Evolutionary conservation across 495 filamentous ascomycete species (phyloP).

Genomic region (Neurospora cerealis): DNA sequence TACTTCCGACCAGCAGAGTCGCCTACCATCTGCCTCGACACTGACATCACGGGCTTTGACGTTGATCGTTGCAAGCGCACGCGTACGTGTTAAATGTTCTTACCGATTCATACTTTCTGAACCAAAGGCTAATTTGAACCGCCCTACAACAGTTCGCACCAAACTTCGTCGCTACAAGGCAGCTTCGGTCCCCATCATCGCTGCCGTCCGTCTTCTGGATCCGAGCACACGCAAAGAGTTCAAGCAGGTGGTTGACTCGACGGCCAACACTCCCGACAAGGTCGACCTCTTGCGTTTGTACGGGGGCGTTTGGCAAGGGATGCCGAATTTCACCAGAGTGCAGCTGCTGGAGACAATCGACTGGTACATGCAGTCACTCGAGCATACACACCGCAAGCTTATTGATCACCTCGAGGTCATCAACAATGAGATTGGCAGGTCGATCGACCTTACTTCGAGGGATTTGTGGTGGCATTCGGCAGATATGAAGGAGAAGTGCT

Average conservation of each 20-base stretch:
- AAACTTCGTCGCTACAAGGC: background rate
- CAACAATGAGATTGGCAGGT: background rate
- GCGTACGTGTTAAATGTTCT: background rate
- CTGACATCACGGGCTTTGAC: background rate
- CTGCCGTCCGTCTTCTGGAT: background rate
- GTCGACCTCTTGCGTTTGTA: background rate
- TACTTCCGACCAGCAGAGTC: background rate
- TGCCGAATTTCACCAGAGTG: background rate
- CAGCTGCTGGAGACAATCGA: background rate
- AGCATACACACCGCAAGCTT: background rate
- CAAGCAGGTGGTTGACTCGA: background rate
- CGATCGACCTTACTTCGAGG: background rate
- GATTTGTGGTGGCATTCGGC: background rate
- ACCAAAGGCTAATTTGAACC: background rate
- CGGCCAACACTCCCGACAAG: background rate
- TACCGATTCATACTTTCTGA: background rate
- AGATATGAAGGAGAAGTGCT: background rate
- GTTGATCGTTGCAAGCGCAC: background rate
- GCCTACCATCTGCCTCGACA: background rate
- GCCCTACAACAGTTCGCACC: background rate
- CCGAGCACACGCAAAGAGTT: background rate
- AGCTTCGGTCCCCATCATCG: background rate
- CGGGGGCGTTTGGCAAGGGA: background rate
- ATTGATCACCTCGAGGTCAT: background rate
- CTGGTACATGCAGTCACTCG: background rate